These are phyloP conservation scores for Colletotrichum godetiae DNA, from an alignment of 2,329 filamentous ascomycete genomes.

Conservation along the genomic window DNA sequence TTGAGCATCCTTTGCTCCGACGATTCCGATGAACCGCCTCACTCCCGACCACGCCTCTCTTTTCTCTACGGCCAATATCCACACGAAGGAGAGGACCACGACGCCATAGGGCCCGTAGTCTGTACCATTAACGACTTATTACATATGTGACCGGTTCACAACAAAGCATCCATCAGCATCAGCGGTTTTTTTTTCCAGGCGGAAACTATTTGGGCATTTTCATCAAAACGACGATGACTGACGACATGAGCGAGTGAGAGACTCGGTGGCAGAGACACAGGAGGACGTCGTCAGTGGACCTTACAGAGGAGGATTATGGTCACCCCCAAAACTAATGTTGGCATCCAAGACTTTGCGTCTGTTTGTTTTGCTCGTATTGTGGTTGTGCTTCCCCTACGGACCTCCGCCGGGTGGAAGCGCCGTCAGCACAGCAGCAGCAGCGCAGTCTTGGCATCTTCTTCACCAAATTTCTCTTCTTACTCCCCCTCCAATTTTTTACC, in stretches of 20 bases:
- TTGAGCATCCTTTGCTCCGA: not conserved
- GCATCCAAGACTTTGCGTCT: slow-evolving; percentile 2
- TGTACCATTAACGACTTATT: not conserved
- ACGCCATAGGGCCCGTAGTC: not conserved
- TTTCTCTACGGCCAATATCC: not conserved
- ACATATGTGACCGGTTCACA: slow-evolving; percentile 28
- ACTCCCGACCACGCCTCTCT: not conserved
- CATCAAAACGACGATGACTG: not conserved
- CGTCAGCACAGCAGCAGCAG: not conserved
- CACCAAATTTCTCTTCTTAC: slow-evolving; percentile 13
- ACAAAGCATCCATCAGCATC: slow-evolving; percentile 21
- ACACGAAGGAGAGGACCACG: not conserved
- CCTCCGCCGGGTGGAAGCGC: not conserved
- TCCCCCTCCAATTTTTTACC: slow-evolving; percentile 10
- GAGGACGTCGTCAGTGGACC: not conserved
- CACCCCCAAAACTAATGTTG: slow-evolving; percentile 4
- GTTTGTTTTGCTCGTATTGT: not conserved
- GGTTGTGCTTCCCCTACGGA: not conserved
- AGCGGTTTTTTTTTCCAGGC: slow-evolving; percentile 9
- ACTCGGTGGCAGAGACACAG: not conserved
- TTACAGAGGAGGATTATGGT: not conserved
- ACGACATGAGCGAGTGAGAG: not conserved
- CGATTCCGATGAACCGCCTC: slow-evolving; percentile 24
- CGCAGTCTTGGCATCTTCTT: slow-evolving; percentile 9
- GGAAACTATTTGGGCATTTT: slow-evolving; percentile 19